Evolutionary conservation across 176 grass and related monocot species (phyloP).

Genomic region (Carex scoparia): DNA sequence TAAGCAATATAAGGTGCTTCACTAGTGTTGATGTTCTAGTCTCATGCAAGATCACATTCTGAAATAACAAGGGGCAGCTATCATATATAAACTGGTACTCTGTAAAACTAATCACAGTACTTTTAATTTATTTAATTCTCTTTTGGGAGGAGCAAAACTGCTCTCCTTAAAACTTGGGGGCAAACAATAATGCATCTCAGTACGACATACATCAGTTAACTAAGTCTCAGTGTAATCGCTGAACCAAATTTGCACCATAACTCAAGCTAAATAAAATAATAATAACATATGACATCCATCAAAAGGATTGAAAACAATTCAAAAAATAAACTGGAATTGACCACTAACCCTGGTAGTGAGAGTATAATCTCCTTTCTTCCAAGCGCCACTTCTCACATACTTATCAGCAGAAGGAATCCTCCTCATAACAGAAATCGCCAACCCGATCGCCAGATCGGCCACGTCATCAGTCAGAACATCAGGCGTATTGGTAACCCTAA

Average conservation of each 20-base stretch:
- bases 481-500: slow-evolving; percentile 91
- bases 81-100: background rate
- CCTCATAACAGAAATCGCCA: slow-evolving; percentile 59
- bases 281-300: background rate
- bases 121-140: background rate
- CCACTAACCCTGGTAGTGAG: slow-evolving; percentile 59
- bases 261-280: background rate
- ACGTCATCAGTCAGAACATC: slow-evolving; percentile 98
- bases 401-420: slow-evolving; percentile 62
- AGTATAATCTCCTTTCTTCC: slow-evolving; percentile 53
- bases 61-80: background rate
- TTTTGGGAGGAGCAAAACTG: background rate
- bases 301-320: background rate
- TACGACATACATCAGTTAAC: background rate
- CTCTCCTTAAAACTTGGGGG: background rate
- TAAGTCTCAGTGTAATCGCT: background rate
- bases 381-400: slow-evolving; percentile 54
- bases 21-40: background rate
- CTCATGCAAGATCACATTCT: background rate
- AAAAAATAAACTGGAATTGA: background rate
- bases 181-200: background rate
- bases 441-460: slow-evolving; percentile 78
- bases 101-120: background rate
- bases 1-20: background rate
- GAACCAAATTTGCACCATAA: background rate